Evolutionary conservation across 257 asterid species (phyloP).

Genomic region (Jacaranda mimosifolia): DNA sequence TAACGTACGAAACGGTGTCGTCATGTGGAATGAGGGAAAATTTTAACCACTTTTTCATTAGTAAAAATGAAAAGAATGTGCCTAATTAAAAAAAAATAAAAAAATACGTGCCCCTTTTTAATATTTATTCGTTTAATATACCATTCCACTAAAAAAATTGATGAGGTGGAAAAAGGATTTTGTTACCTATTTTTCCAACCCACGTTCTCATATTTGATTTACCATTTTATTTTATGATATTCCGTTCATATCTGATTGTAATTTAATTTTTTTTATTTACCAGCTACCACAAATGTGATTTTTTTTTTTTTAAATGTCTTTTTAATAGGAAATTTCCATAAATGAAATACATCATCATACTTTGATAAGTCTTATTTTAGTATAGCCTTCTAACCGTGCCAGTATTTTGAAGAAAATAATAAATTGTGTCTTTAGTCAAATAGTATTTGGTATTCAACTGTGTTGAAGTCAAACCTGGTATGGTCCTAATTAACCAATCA

Average conservation of each 20-base stretch:
- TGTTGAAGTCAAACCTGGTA: background rate
- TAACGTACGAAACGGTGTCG: slow-evolving; percentile 35
- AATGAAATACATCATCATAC: no score
- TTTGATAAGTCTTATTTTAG: slow-evolving; percentile 33
- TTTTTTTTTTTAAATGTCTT: no score
- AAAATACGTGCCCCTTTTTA: slow-evolving; percentile 34
- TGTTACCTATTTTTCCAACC: background rate
- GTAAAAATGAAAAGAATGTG: no score
- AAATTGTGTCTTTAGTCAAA: slow-evolving; percentile 31
- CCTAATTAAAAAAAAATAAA: background rate
- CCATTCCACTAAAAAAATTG: slow-evolving; percentile 25
- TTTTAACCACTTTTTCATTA: background rate
- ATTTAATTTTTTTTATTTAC: background rate
- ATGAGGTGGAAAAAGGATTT: slow-evolving; percentile 33
- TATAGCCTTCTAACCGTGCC: slow-evolving; percentile 20
- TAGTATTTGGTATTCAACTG: slow-evolving; percentile 8
- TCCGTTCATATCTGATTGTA: background rate
- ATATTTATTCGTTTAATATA: slow-evolving; percentile 30
- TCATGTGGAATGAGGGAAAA: slow-evolving; percentile 30
- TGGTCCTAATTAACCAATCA: no score
- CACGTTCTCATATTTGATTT: background rate
- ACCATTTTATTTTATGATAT: background rate
- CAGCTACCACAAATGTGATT: slow-evolving; percentile 21
- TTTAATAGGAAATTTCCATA: no score
- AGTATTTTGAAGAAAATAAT: slow-evolving; percentile 26